Base-by-base conservation (phyloP, 192 early-diverging fungal species). In the Coemansia sp. region DNA sequence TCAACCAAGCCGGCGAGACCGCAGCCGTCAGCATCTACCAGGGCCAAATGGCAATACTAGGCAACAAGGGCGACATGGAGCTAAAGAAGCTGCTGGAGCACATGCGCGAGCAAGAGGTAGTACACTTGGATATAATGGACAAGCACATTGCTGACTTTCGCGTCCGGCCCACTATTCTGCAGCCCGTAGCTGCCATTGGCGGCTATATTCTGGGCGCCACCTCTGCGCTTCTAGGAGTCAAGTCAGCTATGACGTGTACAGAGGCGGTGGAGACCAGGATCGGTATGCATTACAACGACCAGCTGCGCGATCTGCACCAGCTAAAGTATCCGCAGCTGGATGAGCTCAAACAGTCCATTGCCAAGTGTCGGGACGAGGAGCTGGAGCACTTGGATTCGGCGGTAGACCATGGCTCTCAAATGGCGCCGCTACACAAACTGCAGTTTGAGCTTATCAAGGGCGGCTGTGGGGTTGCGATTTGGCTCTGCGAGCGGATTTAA, bases 171-270 rank as follows among this genome's bases (percentile, higher is more conserved):
- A 91, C 93, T 13, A 64, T 91, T 9, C 70, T 99, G 62, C 83
- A 89, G 24, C 96, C 96, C 0, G 34, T 96, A 16, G 96, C 94
- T 89, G 93, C 93, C 39, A 77, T 85, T 8, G 89, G 92, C 13
- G 96, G 96, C 7, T 96, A 88, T 63, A 83, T 89, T 2, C 70
- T 99, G 10, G 96, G 96, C 16, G 90, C 85, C 5, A 89, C 86
- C 1, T 94, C 95, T 1, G 96, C 93, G 3, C 59, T 94, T 51
- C 73, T 99, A 67, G 96, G 95, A n/a, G 90, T 92, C 63, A 91
- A 94, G 63, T 94, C 94, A 21, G 94, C 94, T 28, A 99, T 99
- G 95, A 94, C 95, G n/a, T 96, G 94, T 74, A 99, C 96, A 0
- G 96, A 99, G 67, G 96, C 94, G 3, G 96, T 97, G 13, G 96